A percentile compares a stretch with the other conserved stretches of the same genome.
Evolutionary conservation across 352 stramenopile genomes (phyloP).

Genomic region (Phytophthora vignae): DNA sequence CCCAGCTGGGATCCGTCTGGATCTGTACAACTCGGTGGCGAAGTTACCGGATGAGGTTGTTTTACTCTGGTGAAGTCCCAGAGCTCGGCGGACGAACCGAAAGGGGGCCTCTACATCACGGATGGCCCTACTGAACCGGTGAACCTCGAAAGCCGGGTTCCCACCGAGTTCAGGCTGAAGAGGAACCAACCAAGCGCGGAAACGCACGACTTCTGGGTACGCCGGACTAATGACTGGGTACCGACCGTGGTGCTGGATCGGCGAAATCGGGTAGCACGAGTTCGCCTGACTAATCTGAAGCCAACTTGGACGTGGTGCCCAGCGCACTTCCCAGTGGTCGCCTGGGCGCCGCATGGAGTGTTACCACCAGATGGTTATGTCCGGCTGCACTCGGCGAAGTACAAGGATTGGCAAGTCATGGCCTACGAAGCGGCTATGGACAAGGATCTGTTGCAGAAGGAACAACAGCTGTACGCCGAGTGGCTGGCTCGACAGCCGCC

Average conservation of each 20-base stretch:
- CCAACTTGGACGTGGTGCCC: slow-evolving; percentile 94
- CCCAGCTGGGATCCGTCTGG: slow-evolving; percentile 2
- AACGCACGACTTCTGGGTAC: neutral
- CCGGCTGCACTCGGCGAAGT: neutral
- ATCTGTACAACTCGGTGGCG: too few species aligned
- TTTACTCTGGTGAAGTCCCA: too few species aligned
- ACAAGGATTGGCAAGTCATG: neutral
- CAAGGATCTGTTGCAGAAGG: neutral
- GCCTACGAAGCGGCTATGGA: neutral
- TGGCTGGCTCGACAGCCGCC: slow-evolving; percentile 1
- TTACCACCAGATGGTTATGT: neutral
- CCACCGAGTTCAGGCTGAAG: slow-evolving; percentile 38
- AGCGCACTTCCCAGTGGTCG: slow-evolving; percentile 84
- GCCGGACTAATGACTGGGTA: slow-evolving; percentile 19
- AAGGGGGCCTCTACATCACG: neutral
- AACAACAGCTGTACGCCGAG: neutral
- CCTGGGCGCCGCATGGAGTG: neutral
- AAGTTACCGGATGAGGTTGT: too few species aligned
- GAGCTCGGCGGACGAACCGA: too few species aligned
- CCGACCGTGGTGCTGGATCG: slow-evolving; percentile 59
- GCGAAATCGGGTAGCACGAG: slow-evolving; percentile 69
- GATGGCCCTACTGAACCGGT: neutral
- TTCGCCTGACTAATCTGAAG: slow-evolving; percentile 55
- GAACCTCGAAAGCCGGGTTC: slow-evolving; percentile 18
- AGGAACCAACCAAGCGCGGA: neutral